phyloP scores from a whole-genome alignment of 305 asterid species.

The Solanum hybrid region DNA sequence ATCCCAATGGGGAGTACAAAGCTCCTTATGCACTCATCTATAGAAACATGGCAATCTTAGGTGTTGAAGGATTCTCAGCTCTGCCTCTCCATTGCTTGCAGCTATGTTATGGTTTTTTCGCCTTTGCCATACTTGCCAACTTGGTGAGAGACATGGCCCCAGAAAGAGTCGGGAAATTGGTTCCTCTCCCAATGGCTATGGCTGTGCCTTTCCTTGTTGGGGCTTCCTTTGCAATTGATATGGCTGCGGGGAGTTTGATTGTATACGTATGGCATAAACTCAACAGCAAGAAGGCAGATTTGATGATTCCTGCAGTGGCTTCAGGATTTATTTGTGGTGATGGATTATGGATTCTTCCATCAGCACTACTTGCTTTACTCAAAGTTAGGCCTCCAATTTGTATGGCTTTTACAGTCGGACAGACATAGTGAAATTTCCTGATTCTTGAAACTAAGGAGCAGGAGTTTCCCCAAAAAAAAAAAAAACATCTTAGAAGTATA shows the following conservation, averaged over 20 bases:
- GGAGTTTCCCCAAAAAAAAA: background rate
- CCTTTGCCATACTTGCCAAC: slow-evolving; percentile 43
- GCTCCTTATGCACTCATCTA: slow-evolving; percentile 78
- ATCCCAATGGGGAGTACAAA: slow-evolving; percentile 54
- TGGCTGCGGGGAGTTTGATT: slow-evolving; percentile 68
- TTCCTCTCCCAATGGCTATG: slow-evolving; percentile 89
- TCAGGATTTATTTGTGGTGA: slow-evolving; percentile 85
- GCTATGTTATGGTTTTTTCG: slow-evolving; percentile 63
- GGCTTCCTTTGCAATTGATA: slow-evolving; percentile 71
- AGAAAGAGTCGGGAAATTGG: slow-evolving; percentile 27
- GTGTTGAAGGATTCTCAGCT: slow-evolving; percentile 76
- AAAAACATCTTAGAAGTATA: background rate
- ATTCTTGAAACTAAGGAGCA: background rate
- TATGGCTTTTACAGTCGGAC: slow-evolving; percentile 49
- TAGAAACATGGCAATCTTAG: slow-evolving; percentile 78
- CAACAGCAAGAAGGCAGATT: slow-evolving; percentile 32
- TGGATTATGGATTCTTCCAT: slow-evolving; percentile 79
- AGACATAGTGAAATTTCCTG: slow-evolving; percentile 14
- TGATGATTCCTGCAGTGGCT: slow-evolving; percentile 77
- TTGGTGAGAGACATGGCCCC: slow-evolving; percentile 43
- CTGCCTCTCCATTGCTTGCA: slow-evolving; percentile 67
- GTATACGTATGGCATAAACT: slow-evolving; percentile 53
- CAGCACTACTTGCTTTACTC: slow-evolving; percentile 54
- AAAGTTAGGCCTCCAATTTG: slow-evolving; percentile 66
- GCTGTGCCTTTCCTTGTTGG: slow-evolving; percentile 84